Conservation (phyloP, 495 filamentous ascomycete genomes). For the Penicillium cataractarum region DNA sequence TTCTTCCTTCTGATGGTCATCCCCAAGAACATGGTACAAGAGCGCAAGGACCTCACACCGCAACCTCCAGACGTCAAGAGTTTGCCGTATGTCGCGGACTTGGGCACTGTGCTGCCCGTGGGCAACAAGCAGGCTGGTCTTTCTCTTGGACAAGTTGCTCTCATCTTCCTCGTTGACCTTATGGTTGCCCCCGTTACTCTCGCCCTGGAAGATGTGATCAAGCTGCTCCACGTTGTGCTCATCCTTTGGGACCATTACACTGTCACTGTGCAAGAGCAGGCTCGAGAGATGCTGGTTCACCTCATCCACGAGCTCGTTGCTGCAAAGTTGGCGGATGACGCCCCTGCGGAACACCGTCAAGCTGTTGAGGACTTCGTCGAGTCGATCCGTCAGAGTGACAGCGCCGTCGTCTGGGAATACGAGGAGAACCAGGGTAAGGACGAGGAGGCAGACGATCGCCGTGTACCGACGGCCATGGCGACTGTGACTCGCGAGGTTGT, state of each 20-base stretch:
- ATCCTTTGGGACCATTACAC: conserved; percentile 97
- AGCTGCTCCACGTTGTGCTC: conserved; percentile 86
- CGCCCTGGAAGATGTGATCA: conserved; percentile 72
- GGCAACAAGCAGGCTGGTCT: conserved; percentile 90
- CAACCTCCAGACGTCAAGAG: conserved; percentile 72
- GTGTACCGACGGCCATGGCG: conserved; percentile 87
- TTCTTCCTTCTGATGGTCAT: conserved; percentile 87
- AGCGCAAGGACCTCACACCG: conserved; percentile 72
- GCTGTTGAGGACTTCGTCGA: conserved; percentile 89
- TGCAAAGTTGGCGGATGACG: conserved; percentile 80
- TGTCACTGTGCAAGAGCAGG: conserved; percentile 93
- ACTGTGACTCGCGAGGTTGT: conserved; percentile 78
- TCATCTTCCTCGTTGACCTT: conserved; percentile 93
- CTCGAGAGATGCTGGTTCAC: conserved; percentile 96
- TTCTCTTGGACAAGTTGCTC: conserved; percentile 87
- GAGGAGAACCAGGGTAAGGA: conserved; percentile 85
- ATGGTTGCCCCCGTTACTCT: conserved; percentile 91
- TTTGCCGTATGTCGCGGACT: conserved; percentile 87
- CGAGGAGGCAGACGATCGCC: conserved; percentile 64
- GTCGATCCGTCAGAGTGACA: conserved; percentile 81
- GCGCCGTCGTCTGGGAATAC: conserved; percentile 88
- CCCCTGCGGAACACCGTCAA: conserved; percentile 64
- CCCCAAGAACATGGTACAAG: conserved; percentile 88
- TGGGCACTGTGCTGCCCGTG: conserved; percentile 76
- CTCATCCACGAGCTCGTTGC: conserved; percentile 96